Base-by-base conservation (phyloP, 768 basidiomycete species). In the Mycena capillaripes region DNA sequence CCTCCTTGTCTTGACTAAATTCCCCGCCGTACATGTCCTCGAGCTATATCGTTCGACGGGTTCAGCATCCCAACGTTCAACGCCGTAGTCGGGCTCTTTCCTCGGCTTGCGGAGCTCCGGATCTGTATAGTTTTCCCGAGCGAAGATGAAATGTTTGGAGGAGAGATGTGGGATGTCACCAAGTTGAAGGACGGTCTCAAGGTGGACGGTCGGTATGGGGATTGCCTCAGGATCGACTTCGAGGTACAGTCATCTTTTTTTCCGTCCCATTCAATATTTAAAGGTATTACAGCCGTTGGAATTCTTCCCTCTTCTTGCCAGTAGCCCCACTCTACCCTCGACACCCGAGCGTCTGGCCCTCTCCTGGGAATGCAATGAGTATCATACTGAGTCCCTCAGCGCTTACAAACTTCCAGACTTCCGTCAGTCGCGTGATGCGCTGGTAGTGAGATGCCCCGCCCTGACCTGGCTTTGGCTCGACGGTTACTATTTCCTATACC, bases 351-450 rank as follows among this genome's bases (percentile, higher is more conserved):
- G 57, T 23, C 38, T 59, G 12, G 36, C 25, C 10, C 21, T 59
- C 11, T 40, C 57, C 6, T 59, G 57, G 57, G 23, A 38, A 42
- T 40, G 57, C 38, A 14, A 59, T 27, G 57, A 59, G 8, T 6
- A 27, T 0, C 7, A 27, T 23, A 12, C 17, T 14, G 21, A 32
- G 19, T 7, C 21, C 9, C 62, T 27, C 32, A 36, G 46, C 25
- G 62, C 32, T 5, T 64, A 64, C 62, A 64, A 23, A 25, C 11
- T 64, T 52, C 50, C 62, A 21, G 48, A 53, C n/a, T 64, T 64
- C 36, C 16, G 5, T 7, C 30, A 38, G 62, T 4, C 53, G 62
- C 62, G 62, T 12, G 50, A 64, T 11, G 34, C 30, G 10, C 62
- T 64, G n/a, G 32, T 53, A 42, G 34, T 17, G 23, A 3, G n/a